Evolutionary conservation across 352 stramenopile genomes (phyloP), one percentile per base, ranked within the genome.

Genomic region (Ochromonadaceae sp.): DNA sequence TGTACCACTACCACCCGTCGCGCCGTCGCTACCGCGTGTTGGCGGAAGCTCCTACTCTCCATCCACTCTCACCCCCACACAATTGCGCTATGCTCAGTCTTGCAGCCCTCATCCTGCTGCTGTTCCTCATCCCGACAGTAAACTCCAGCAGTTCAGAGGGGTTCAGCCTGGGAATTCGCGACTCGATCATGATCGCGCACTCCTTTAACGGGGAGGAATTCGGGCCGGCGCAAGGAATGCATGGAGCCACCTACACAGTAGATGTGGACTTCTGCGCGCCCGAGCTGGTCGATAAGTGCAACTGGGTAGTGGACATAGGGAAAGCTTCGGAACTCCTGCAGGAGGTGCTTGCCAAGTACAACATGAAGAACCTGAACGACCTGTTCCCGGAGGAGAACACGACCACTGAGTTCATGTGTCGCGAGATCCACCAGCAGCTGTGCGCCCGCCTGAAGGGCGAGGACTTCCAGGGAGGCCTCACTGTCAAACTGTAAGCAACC

Each of bases 261-360:
- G 81, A 88, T 52, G 81, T 86, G 14, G 77, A 85, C 56, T 87
- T 88, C 72, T 68, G 70, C 32, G 74, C 69, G 10, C 39, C 72
- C 40, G 46, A 71, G 12, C 60, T 89, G 12, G 62, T 78, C 53
- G 55, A 65, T 30, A 72, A 78, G 66, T 76, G 67, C 14, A 89
- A 89, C 71, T 89, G 81, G 81, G 81, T 89, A 7, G 77, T 89
- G 50, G 81, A 89, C 67, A 89, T 89, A 67, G 81, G 81, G 17
- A 65, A 75, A 36, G 81, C 81, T 25, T 83, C 75, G 1, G 70
- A 79, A n/a, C 72, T 86, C 41, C 47, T 89, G 9, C 31, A 48
- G 7, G 68, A 77, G 10, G 80, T 87, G 22, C 69, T 86, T 48
- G 66, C 57, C 20, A 69, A 81, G 44, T 89, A 86, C 68, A 87